These are phyloP conservation scores for Zygosaccharomyces sapae DNA, from an alignment of 1,139 yeast species.

Conservation along the genomic window DNA sequence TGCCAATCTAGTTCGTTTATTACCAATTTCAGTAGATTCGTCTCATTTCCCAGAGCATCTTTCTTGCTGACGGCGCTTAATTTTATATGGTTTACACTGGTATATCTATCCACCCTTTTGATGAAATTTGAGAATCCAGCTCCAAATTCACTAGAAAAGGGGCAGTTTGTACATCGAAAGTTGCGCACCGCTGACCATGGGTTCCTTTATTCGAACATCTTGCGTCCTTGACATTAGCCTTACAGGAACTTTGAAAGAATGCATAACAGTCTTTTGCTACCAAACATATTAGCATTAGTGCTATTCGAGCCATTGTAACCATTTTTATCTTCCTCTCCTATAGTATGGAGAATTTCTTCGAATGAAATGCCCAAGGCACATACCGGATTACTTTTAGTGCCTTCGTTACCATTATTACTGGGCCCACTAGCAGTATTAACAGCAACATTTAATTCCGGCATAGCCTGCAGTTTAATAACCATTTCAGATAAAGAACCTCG, in stretches of 20 bases:
- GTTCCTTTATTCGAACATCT: conserved; percentile 32
- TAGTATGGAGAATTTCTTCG: conserved; percentile 26
- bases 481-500: conserved; percentile 30
- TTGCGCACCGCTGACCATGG: conserved; percentile 27
- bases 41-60: conserved; percentile 8
- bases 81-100: conserved; percentile 28
- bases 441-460: conserved; percentile 29
- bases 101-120: conserved; percentile 33
- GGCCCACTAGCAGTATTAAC: conserved; percentile 2
- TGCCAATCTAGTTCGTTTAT: conserved; percentile 36
- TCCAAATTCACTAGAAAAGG: conserved; percentile 29
- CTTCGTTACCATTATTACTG: conserved; percentile 4
- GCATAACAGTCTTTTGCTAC: conserved; percentile 28
- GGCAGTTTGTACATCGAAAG: conserved; percentile 32
- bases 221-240: conserved; percentile 29
- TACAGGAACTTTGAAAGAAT: conserved; percentile 34
- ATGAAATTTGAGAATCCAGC: conserved; percentile 31
- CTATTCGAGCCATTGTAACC: conserved; percentile 7
- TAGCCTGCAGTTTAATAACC: conserved; percentile 28
- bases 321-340: conserved; percentile 7
- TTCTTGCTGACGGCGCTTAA: conserved; percentile 21
- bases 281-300: conserved; percentile 4
- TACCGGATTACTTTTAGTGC: conserved; percentile 23
- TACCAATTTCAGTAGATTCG: conserved; percentile 22
- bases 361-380: conserved; percentile 32